Evolutionary conservation across 345 rosid species (phyloP), one percentile per base, ranked within the genome.

Genomic region (Toxicodendron radicans): DNA sequence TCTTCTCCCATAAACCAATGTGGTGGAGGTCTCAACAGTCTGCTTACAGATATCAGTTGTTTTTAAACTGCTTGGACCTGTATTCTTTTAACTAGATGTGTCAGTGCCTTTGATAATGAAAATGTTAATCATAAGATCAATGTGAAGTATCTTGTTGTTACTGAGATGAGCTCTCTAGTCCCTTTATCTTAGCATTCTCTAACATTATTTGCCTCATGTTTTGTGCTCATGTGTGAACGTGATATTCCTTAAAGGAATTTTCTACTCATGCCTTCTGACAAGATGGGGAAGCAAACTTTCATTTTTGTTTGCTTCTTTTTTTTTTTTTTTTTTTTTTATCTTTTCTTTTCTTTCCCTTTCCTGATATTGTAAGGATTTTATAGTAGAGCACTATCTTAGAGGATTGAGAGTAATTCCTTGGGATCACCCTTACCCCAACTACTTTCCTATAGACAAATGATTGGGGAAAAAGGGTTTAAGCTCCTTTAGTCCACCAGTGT

Each of bases 11-110:
- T n/a, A n/a, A n/a, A n/a, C n/a, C n/a, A n/a, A n/a, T n/a, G n/a
- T n/a, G n/a, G n/a, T n/a, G n/a, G n/a, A n/a, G n/a, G n/a, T n/a
- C n/a, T n/a, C n/a, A n/a, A n/a, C n/a, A n/a, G n/a, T n/a, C n/a
- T 24, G 35, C n/a, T 18, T 14, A 17, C 23, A 66, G 58, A 66
- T 66, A 4, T 49, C 43, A 27, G 2, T 51, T 49, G 21, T 58
- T 27, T 66, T 49, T 49, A 49, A 66, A 27, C 18, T 27, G 58
- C 18, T 7, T 30, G 17, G 21, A 51, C 5, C 41, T 11, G 4
- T 30, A 66, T 16, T 66, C 71, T 66, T 66, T 18, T 16, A 32
- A 10, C 41, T 0, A 64, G 45, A 66, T 66, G 38, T 48, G 70
- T 66, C 23, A 27, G 17, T 67, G 56, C 43, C 14, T 27, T 7